Evolutionary conservation across 441 rosid species (phyloP).

Genomic region (Syzygium syzygioides): DNA sequence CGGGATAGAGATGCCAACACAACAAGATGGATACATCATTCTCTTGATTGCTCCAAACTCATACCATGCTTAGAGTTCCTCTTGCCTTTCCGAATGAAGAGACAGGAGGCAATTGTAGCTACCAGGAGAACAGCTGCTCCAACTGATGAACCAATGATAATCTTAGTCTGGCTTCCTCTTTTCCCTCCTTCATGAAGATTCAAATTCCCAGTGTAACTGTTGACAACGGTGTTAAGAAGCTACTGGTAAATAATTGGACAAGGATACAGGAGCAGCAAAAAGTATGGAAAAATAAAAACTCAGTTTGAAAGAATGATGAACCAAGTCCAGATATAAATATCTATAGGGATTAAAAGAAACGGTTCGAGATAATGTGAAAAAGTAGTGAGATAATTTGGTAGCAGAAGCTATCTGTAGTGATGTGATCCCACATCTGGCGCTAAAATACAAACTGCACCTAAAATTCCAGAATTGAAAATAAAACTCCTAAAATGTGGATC

Average conservation of each 20-base stretch:
- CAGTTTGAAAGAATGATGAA: neutral
- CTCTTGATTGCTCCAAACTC: neutral
- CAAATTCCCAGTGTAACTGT: slow-evolving; percentile 69
- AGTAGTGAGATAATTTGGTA: neutral
- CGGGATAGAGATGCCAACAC: neutral
- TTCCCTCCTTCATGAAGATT: slow-evolving; percentile 38
- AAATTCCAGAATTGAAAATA: neutral
- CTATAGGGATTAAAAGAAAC: neutral
- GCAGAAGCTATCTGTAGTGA: neutral
- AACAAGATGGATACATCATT: neutral
- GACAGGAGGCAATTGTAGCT: slow-evolving; percentile 47
- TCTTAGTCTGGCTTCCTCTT: slow-evolving; percentile 32
- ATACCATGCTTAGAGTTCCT: slow-evolving; percentile 41
- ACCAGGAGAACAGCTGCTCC: slow-evolving; percentile 77
- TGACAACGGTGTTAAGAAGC: neutral
- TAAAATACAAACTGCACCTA: neutral
- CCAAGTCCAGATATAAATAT: neutral
- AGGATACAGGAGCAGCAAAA: neutral
- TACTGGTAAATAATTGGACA: neutral
- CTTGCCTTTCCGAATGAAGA: slow-evolving; percentile 49
- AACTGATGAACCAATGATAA: slow-evolving; percentile 53
- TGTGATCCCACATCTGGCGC: neutral
- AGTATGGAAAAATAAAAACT: neutral
- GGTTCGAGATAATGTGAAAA: neutral
- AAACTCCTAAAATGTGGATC: neutral